Evolutionary conservation across 208 protist species (phyloP), one percentile per base, ranked within the genome.

Genomic region (Angomonas ambiguus): DNA sequence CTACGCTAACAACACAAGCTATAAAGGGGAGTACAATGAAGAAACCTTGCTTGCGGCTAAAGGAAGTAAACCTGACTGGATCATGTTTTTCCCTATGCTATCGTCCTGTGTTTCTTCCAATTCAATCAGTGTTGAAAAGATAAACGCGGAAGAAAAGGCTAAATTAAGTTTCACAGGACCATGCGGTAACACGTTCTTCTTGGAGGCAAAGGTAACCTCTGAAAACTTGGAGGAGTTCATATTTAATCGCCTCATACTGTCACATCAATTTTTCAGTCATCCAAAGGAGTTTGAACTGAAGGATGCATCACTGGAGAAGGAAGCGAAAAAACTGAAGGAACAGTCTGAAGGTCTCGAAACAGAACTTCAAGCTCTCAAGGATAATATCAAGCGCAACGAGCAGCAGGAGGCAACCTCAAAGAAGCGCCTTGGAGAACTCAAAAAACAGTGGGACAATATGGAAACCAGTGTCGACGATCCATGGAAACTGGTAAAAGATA

Each of bases 281-380:
- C 65, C 80, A 0, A 92, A 83, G 60, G 83, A 93, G 53, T 76
- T 79, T 69, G 70, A 93, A 67, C 59, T 80, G 64, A 69, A 76
- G 59, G 60, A 95, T 18, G 20, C 42, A 8, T 63, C 71, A 20
- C 20, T 82, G 24, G 63, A 60, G 27, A 68, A 68, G 35, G 76
- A 84, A 30, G 75, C 88, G 48, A 65, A 62, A 20, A 67, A 77
- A 6, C 65, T 80, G 38, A 32, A 41, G 20, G 61, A 66, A 30
- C 75, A 82, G 62, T 72, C 70, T 18, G 77, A 84, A 16, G 69
- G 68, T 30, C 75, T 94, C 1, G 88, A 94, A 38, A 70, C 66
- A 1, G 88, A 97, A 76, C 66, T 79, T 11, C 41, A 75, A 25
- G 75, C 89, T n/a, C 64, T 95, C 59, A 77, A 84, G 56, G 88